Conservation (phyloP, 2,329 filamentous ascomycete genomes). For the Fusarium sp. region DNA sequence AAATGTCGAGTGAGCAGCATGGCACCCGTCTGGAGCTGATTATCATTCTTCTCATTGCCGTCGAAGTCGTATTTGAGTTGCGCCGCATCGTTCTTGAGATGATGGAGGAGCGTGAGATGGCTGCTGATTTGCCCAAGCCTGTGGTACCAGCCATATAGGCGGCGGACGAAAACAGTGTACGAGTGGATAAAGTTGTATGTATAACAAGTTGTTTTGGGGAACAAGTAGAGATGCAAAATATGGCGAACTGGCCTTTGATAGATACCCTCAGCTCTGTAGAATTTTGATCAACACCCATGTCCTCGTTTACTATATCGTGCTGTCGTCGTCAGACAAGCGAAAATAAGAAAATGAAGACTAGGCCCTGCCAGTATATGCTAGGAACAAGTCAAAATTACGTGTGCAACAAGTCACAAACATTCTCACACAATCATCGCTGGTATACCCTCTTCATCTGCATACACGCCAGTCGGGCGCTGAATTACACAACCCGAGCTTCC, state of each 20-base stretch:
- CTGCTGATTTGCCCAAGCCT: conserved; percentile 23
- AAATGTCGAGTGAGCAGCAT: conserved; percentile 90
- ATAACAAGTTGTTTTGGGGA: conserved; percentile 7
- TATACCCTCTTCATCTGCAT: conserved; percentile 32
- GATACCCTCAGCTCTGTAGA: conserved; percentile 43
- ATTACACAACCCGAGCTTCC: conserved; percentile 35
- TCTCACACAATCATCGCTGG: conserved; percentile 11
- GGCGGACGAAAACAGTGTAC: conserved; percentile 9
- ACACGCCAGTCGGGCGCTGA: conserved; percentile 32
- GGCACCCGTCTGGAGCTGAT: conserved; percentile 91
- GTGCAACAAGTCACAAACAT: not conserved
- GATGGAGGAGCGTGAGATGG: conserved; percentile 49
- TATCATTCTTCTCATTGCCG: conserved; percentile 91
- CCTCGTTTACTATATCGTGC: not conserved
- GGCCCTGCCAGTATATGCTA: too few relatives aligned
- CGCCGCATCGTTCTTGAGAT: conserved; percentile 75
- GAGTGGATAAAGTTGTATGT: conserved; percentile 15
- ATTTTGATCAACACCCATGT: conserved; percentile 22
- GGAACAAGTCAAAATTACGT: too few relatives aligned
- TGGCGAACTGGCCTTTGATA: conserved; percentile 23
- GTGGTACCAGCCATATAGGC: not conserved
- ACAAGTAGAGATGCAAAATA: conserved; percentile 2
- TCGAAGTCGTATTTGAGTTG: conserved; percentile 91
- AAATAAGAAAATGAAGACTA: too few relatives aligned
- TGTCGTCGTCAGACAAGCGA: not conserved